phyloP scores from a whole-genome alignment of 106 monocot species.

The Agapanthus africanus region DNA sequence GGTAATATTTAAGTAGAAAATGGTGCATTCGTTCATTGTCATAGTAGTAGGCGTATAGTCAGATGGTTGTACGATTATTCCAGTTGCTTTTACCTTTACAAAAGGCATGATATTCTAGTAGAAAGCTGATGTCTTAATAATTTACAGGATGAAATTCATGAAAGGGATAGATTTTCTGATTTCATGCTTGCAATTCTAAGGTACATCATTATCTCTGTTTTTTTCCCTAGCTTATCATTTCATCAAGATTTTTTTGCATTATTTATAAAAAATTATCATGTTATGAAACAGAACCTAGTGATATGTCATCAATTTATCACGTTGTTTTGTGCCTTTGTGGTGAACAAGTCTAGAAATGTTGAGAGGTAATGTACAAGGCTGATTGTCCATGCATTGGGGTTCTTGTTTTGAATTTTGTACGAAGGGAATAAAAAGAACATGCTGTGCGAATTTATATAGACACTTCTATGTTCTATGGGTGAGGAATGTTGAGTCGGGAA shows the following conservation, averaged over 20 bases:
- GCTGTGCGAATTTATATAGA: neutral
- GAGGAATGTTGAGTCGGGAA: neutral
- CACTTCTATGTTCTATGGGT: neutral
- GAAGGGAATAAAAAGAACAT: neutral
- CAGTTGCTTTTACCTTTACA: neutral
- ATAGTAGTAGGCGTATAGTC: neutral
- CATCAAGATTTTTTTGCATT: neutral
- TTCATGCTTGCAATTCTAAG: slow-evolving; percentile 92
- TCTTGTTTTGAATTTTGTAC: too few relatives aligned
- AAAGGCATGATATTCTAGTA: neutral
- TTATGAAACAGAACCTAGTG: neutral
- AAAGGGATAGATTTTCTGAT: slow-evolving; percentile 98
- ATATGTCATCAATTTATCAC: neutral
- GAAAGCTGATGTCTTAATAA: neutral
- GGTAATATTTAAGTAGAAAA: too few relatives aligned
- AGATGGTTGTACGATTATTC: neutral
- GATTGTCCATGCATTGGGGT: neutral
- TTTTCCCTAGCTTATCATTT: neutral
- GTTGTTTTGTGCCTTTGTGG: too few relatives aligned
- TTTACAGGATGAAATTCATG: slow-evolving; percentile 96
- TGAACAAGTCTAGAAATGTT: neutral
- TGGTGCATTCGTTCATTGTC: too few relatives aligned
- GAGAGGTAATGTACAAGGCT: neutral
- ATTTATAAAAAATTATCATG: neutral
- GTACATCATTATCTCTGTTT: slow-evolving; percentile 23